phyloP scores from a whole-genome alignment of 2,329 filamentous ascomycete genomes.

The Diaporthe capsici region DNA sequence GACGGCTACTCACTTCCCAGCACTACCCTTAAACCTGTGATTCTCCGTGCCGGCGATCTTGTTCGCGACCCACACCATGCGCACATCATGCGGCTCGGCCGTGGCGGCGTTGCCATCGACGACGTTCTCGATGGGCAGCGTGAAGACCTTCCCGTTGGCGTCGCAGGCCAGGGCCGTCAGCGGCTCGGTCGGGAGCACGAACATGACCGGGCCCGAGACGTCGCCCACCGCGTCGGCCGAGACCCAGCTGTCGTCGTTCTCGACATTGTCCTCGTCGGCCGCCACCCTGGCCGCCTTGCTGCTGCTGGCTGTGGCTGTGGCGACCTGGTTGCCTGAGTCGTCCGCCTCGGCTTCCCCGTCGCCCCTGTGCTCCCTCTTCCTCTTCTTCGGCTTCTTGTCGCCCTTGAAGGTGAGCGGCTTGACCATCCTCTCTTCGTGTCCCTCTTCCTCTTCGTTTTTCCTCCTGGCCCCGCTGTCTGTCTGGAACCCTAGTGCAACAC shows the following conservation, averaged over 20 bases:
- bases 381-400: slow-evolving; percentile 84
- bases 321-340: slow-evolving; percentile 73
- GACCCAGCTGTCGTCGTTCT: slow-evolving; percentile 91
- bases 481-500: slow-evolving; percentile 6
- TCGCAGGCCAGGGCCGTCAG: slow-evolving; percentile 87
- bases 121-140: slow-evolving; percentile 86
- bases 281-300: slow-evolving; percentile 52
- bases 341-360: slow-evolving; percentile 33
- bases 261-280: slow-evolving; percentile 55
- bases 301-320: slow-evolving; percentile 48
- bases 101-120: slow-evolving; percentile 85
- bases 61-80: slow-evolving; percentile 95
- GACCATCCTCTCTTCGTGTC: slow-evolving; percentile 71
- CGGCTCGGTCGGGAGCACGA: slow-evolving; percentile 83
- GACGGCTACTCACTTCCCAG: slow-evolving; percentile 74
- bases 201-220: slow-evolving; percentile 83
- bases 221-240: slow-evolving; percentile 82
- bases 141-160: slow-evolving; percentile 87
- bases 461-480: neutral
- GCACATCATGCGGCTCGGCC: slow-evolving; percentile 94
- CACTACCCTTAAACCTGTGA: slow-evolving; percentile 89
- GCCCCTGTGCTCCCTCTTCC: slow-evolving; percentile 39
- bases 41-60: slow-evolving; percentile 84
- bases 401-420: slow-evolving; percentile 96
- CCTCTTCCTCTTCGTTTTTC: neutral